Base-by-base conservation (phyloP, 805 yeast species). In the Hanseniaspora taiwanica region DNA sequence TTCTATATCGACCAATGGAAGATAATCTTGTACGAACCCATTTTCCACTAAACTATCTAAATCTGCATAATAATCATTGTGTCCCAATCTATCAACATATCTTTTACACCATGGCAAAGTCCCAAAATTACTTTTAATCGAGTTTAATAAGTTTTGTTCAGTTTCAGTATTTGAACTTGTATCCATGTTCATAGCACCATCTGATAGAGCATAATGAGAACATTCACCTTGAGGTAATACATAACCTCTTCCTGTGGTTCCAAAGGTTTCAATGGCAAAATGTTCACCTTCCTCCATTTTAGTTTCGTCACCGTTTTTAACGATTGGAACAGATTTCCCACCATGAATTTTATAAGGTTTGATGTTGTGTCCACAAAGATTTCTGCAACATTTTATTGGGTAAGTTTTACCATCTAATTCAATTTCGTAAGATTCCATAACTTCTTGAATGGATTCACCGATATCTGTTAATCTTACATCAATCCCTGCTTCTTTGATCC, bases 281-380 rank as follows among this genome's bases (percentile, higher is more conserved):
- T 85, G 79, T 61, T 91, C 98, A 47, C 96, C 96, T 66, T 91
- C 99, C 60, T 91, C 99, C 96, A 91, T 89, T 70, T 89, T 89
- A 9, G 97, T 91, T 60, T 73, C 73, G 58, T 91, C 98, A 6
- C 86, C 89, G 53, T 83, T 83, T 53, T 87, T 81, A 27, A 91
- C 94, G 53, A 91, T 91, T 14, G 99, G 99, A 36, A 91, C 97
- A 20, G 93, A 78, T 60, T 91, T 91, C 47, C 96, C 96, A 33
- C 87, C 91, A 60, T 91, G 99, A 53, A 91, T 91, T 40, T 66
- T 69, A 62, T 69, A 87, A 42, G 79, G 87, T 20, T 74, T 78
- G 52, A 91, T 91, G 55, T 78, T 87, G 64, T 91, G 99, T 29
- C 99, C 99, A 60, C 85, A 81, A 57, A 91, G 72, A 63, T 91